phyloP scores from a whole-genome alignment of 2,329 filamentous ascomycete genomes.

The Nemania diffusa region DNA sequence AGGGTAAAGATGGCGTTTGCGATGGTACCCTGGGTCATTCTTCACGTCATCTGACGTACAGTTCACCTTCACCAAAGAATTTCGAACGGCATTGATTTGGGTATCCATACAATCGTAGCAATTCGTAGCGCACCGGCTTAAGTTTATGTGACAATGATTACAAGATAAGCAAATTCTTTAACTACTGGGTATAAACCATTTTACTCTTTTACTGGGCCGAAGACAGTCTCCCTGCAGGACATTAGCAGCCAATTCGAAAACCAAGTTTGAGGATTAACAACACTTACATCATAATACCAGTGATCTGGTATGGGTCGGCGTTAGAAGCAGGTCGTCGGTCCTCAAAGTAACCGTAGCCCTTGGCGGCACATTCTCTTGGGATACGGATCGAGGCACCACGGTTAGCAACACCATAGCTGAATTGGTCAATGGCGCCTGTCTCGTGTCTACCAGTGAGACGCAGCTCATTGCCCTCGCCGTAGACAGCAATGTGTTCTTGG shows the following conservation, averaged over 20 bases:
- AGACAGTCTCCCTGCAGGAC: constrained; percentile 61
- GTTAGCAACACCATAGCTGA: constrained; percentile 95
- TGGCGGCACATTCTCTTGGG: constrained; percentile 82
- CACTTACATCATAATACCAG: constrained; percentile 76
- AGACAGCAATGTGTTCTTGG: constrained; percentile 88
- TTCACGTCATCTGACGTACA: not conserved
- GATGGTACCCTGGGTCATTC: not conserved
- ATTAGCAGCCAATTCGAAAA: constrained; percentile 19
- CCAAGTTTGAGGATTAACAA: not conserved
- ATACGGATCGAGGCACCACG: constrained; percentile 95
- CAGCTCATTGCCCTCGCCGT: constrained; percentile 94
- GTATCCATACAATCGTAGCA: constrained; percentile 38
- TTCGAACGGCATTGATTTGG: constrained; percentile 25
- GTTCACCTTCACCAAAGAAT: constrained; percentile 16
- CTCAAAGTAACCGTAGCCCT: constrained; percentile 96
- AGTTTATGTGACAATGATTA: constrained; percentile 32
- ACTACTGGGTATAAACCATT: constrained; percentile 38
- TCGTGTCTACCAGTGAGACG: constrained; percentile 94
- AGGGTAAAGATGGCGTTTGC: not conserved
- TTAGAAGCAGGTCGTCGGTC: constrained; percentile 84
- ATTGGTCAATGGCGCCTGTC: constrained; percentile 92
- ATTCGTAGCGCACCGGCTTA: constrained; percentile 33
- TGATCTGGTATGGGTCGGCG: constrained; percentile 81
- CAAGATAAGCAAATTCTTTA: constrained; percentile 26
- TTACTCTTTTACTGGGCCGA: constrained; percentile 51